phyloP scores from a whole-genome alignment of 2,329 filamentous ascomycete species.

The Furcasterigmium sp. region DNA sequence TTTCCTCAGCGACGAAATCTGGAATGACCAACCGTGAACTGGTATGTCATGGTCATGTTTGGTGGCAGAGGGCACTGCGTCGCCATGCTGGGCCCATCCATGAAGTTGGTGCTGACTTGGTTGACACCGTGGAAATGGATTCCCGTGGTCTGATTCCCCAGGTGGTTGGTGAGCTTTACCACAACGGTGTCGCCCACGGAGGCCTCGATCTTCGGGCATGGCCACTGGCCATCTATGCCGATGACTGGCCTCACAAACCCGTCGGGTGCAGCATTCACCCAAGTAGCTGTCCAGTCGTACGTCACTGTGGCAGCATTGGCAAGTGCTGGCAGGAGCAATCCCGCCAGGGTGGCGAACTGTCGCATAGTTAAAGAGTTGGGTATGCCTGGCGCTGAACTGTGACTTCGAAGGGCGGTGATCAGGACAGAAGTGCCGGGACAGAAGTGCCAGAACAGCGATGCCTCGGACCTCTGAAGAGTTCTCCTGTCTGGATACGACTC shows the following conservation, averaged over 20 bases:
- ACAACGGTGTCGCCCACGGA: slow-evolving; percentile 44
- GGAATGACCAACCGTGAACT: slow-evolving; percentile 37
- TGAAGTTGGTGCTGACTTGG: slow-evolving; percentile 45
- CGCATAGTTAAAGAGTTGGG: too few relatives aligned
- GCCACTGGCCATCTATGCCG: slow-evolving; percentile 59
- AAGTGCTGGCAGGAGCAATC: slow-evolving; percentile 14
- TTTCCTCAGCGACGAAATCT: too few relatives aligned
- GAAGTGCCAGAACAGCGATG: too few relatives aligned
- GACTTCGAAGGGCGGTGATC: too few relatives aligned
- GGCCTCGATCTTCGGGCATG: slow-evolving; percentile 50
- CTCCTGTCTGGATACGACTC: too few relatives aligned
- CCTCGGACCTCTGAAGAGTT: too few relatives aligned
- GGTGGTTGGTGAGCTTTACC: slow-evolving; percentile 42
- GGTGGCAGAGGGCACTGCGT: slow-evolving; percentile 51
- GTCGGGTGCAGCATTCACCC: slow-evolving; percentile 32
- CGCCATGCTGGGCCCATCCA: slow-evolving; percentile 53
- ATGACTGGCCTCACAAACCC: slow-evolving; percentile 29
- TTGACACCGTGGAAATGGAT: slow-evolving; percentile 56
- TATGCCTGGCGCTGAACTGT: too few relatives aligned
- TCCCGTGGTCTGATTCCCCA: slow-evolving; percentile 48
- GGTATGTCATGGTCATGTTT: slow-evolving; percentile 45
- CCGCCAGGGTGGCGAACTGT: slow-evolving; percentile 1
- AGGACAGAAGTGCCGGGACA: too few relatives aligned
- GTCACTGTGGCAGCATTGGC: slow-evolving; percentile 24
- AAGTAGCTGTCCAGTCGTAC: slow-evolving; percentile 32